Evolutionary conservation across 495 filamentous ascomycete species (phyloP), one percentile per base, ranked within the genome.

Genomic region (Penicillium verhagenii): DNA sequence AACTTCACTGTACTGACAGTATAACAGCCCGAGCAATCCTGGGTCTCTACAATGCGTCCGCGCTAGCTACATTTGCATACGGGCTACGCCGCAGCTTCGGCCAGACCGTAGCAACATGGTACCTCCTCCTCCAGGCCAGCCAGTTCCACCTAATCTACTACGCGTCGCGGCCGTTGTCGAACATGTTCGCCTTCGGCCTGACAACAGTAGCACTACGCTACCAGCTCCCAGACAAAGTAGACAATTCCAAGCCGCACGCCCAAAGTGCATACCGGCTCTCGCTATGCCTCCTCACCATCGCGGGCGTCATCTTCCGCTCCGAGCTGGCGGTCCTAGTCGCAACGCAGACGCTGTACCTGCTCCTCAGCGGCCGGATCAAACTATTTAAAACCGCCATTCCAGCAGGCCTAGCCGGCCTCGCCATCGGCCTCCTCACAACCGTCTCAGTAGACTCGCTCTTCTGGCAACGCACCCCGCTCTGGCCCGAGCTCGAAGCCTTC

Each of bases 61-160:
- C 87, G 1, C 67, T 99, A 54, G 66, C 83, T 16, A 70, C 72
- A 14, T 93, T 90, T 59, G 83, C 84, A 29, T 60, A 68, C 42
- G 84, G 82, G 8, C 71, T 97, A 10, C 78, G 75, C 37, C 78
- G 73, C 45, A 80, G 85, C 18, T 96, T 89, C 63, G 93, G 95
- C 7, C 73, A 72, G 31, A 72, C 75, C 8, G 79, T 87, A 3
- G 89, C 86, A 20, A 79, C 84, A 54, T 97, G 93, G 90, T 99
- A 90, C 68, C 68, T 87, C 6, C 53, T 94, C 47, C 79, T 97
- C 29, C 92, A 94, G 57, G 81, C 83, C 0, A 88, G 86, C 69
- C 92, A 96, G 66, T 97, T 99, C 66, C 94, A 97, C 73, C 71
- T 96, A 47, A 81, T 94, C 47, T 97, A 90, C 77, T 99, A 97